A percentile compares a stretch with the other conserved stretches of the same genome.
phyloP scores from a whole-genome alignment of 2,329 filamentous ascomycete species.

The Monosporascus sp. region DNA sequence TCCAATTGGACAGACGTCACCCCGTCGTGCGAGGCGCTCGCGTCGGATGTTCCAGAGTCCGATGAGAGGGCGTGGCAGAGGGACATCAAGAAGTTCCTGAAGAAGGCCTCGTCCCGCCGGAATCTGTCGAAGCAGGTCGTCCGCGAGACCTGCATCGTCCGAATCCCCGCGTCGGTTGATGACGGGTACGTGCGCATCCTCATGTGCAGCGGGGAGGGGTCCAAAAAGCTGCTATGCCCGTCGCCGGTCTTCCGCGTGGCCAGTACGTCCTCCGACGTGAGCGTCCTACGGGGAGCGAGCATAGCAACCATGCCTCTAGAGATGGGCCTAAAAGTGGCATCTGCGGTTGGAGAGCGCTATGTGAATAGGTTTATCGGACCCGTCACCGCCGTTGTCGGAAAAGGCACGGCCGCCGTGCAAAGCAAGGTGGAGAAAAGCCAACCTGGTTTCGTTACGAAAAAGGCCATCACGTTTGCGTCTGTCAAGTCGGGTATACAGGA shows the following conservation, averaged over 20 bases:
- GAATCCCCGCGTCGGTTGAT: slow-evolving; percentile 56
- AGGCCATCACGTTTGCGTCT: slow-evolving; percentile 37
- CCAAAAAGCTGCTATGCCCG: slow-evolving; percentile 51
- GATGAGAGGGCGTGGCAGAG: slow-evolving; percentile 65
- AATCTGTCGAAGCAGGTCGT: slow-evolving; percentile 44
- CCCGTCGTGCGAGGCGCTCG: slow-evolving; percentile 41
- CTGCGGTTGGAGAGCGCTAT: slow-evolving; percentile 40
- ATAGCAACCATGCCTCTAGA: slow-evolving; percentile 61
- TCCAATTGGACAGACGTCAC: slow-evolving; percentile 65
- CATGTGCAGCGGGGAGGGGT: slow-evolving; percentile 44
- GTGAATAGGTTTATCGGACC: slow-evolving; percentile 40
- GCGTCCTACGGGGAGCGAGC: slow-evolving; percentile 60
- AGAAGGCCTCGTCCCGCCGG: slow-evolving; percentile 44
- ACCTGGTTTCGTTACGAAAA: slow-evolving; percentile 29
- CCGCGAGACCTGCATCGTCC: slow-evolving; percentile 59
- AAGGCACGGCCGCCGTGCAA: slow-evolving; percentile 38
- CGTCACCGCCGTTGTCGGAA: slow-evolving; percentile 32
- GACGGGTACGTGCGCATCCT: slow-evolving; percentile 68
- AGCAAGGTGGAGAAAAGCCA: slow-evolving; percentile 28
- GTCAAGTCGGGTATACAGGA: slow-evolving; percentile 26
- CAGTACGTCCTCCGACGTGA: slow-evolving; percentile 57
- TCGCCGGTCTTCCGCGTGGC: slow-evolving; percentile 66
- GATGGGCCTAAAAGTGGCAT: slow-evolving; percentile 54
- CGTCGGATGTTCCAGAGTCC: slow-evolving; percentile 43
- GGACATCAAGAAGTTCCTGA: slow-evolving; percentile 59